These are phyloP conservation scores for Gamsiella multidivaricata DNA, from an alignment of 192 early-diverging fungal genomes.

Conservation along the genomic window DNA sequence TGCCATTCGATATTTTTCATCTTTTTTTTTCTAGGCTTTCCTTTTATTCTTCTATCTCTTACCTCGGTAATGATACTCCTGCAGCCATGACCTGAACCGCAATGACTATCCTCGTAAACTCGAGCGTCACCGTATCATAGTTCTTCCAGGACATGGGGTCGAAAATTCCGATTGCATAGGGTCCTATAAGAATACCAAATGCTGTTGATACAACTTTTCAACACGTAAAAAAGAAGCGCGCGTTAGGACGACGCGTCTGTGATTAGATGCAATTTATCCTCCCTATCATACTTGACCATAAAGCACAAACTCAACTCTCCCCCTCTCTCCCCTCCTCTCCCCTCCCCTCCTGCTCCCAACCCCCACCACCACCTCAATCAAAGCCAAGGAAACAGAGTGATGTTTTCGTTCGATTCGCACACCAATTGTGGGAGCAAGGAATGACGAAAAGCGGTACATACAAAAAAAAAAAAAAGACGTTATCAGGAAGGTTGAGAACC, in stretches of 20 bases:
- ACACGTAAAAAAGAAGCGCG: neutral
- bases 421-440: no score
- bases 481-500: conserved; percentile 6
- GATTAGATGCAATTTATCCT: no score
- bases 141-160: conserved; percentile 62
- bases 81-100: conserved; percentile 90
- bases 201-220: conserved; percentile 79
- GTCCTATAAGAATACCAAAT: conserved; percentile 84
- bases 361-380: no score
- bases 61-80: conserved; percentile 74
- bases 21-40: neutral
- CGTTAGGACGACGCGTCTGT: neutral
- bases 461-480: no score
- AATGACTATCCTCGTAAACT: conserved; percentile 80
- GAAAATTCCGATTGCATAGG: conserved; percentile 71
- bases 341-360: no score
- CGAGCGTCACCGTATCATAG: conserved; percentile 62
- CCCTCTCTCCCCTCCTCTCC: no score
- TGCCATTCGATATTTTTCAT: neutral
- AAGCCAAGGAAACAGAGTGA: no score
- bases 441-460: no score
- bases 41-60: conserved; percentile 6
- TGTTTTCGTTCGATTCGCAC: no score
- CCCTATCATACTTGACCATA: no score
- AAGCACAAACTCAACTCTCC: no score